A percentile compares a stretch with the other conserved stretches of the same genome.
Conservation (phyloP, 495 filamentous ascomycete species). For the Terfezia boudieri region DNA sequence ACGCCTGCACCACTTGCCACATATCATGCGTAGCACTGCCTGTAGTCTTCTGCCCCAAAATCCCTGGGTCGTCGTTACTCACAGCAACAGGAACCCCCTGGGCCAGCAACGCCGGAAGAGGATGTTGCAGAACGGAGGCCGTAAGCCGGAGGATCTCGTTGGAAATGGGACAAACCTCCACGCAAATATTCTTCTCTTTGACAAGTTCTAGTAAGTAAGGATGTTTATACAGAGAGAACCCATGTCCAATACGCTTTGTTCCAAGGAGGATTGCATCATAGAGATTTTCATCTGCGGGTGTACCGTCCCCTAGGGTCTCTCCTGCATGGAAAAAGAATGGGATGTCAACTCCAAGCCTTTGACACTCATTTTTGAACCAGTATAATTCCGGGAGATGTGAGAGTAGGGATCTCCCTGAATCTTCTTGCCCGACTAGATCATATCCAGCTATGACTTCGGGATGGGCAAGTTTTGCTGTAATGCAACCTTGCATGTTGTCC, state of each 20-base stretch:
- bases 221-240: constrained; percentile 73
- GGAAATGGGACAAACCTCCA: constrained; percentile 72
- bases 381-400: constrained; percentile 66
- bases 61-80: constrained; percentile 68
- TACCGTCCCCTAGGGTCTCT: constrained; percentile 59
- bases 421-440: constrained; percentile 75
- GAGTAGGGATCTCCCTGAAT: constrained; percentile 46
- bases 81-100: constrained; percentile 58
- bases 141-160: constrained; percentile 66
- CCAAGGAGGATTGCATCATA: constrained; percentile 80
- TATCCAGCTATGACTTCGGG: constrained; percentile 67
- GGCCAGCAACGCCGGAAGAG: constrained; percentile 63
- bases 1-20: constrained; percentile 73
- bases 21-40: constrained; percentile 64
- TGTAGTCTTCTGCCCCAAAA: constrained; percentile 52
- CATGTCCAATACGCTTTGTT: constrained; percentile 72
- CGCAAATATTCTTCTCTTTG: constrained; percentile 63
- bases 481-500: constrained; percentile 64
- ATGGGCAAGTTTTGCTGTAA: constrained; percentile 52
- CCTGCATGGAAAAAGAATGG: constrained; percentile 94
- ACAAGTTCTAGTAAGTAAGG: constrained; percentile 70
- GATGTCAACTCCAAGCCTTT: constrained; percentile 49
- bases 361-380: constrained; percentile 76
- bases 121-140: constrained; percentile 51
- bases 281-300: constrained; percentile 55